phyloP scores from a whole-genome alignment of 495 filamentous ascomycete genomes.

The Neurospora tetraspora region DNA sequence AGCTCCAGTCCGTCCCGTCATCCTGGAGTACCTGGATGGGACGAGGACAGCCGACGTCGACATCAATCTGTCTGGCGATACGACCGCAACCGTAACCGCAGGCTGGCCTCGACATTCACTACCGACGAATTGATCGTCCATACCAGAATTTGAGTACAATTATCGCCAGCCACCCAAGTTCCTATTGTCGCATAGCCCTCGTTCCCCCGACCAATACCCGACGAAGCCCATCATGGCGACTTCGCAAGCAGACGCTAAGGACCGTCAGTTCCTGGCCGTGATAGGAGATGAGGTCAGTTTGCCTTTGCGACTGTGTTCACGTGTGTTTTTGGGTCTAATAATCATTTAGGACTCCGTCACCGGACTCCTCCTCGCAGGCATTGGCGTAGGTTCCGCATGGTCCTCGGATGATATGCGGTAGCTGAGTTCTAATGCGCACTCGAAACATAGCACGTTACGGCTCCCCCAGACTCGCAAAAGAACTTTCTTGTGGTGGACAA shows the following conservation, averaged over 20 bases:
- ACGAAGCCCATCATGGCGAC: constrained; percentile 29
- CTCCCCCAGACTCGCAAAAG: constrained; percentile 72
- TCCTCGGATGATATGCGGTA: not conserved
- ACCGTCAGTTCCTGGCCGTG: constrained; percentile 91
- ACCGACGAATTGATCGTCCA: not conserved
- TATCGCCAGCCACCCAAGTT: not conserved
- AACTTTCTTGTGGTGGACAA: constrained; percentile 95
- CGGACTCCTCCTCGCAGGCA: constrained; percentile 83
- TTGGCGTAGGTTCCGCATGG: constrained; percentile 58
- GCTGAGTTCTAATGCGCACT: not conserved
- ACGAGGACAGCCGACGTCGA: not conserved
- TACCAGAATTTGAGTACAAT: not conserved
- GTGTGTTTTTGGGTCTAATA: constrained; percentile 31
- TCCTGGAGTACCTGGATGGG: not conserved
- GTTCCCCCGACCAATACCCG: not conserved
- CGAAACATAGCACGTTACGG: constrained; percentile 25
- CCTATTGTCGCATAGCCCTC: not conserved
- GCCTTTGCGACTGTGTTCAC: not conserved
- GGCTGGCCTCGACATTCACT: not conserved
- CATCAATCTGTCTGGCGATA: not conserved
- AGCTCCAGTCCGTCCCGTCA: constrained; percentile 6
- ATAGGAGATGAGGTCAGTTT: constrained; percentile 86
- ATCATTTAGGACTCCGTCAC: constrained; percentile 73
- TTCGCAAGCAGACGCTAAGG: constrained; percentile 59
- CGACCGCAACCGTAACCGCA: not conserved